Conservation (phyloP, 176 grass and related monocot genomes). For the Aegilops longissima region DNA sequence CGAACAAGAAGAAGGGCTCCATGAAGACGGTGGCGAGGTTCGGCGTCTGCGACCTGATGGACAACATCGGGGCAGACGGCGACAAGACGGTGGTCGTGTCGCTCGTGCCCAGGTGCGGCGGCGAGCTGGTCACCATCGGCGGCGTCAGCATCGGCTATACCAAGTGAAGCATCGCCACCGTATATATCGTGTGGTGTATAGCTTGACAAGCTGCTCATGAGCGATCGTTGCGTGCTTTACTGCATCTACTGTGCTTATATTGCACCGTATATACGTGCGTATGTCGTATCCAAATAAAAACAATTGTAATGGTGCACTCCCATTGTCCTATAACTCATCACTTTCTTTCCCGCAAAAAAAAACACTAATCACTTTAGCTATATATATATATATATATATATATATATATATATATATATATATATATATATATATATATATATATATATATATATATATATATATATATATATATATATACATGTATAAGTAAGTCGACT, state of each 20-base stretch:
- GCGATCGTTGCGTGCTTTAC: background rate
- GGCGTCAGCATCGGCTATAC: conserved; percentile 47
- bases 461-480: no score
- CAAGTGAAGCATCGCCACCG: conserved; percentile 22
- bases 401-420: no score
- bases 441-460: no score
- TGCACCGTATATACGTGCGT: background rate
- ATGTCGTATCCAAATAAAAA: no score
- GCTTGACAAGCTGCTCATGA: background rate
- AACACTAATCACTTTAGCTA: no score
- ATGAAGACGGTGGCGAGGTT: conserved; percentile 49
- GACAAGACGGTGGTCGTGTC: conserved; percentile 55
- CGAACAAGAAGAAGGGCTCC: background rate
- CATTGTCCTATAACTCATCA: no score
- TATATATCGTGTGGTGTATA: background rate
- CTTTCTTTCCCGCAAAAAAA: no score
- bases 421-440: no score
- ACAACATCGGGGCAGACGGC: conserved; percentile 49
- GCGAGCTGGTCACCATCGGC: conserved; percentile 36
- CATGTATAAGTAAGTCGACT: no score
- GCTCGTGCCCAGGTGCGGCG: conserved; percentile 43
- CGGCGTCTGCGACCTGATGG: conserved; percentile 59
- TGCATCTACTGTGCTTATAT: background rate
- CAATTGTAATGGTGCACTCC: no score
- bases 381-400: no score